Base-by-base conservation (phyloP, 2,329 filamentous ascomycete species). In the Nigrospora osmanthi region DNA sequence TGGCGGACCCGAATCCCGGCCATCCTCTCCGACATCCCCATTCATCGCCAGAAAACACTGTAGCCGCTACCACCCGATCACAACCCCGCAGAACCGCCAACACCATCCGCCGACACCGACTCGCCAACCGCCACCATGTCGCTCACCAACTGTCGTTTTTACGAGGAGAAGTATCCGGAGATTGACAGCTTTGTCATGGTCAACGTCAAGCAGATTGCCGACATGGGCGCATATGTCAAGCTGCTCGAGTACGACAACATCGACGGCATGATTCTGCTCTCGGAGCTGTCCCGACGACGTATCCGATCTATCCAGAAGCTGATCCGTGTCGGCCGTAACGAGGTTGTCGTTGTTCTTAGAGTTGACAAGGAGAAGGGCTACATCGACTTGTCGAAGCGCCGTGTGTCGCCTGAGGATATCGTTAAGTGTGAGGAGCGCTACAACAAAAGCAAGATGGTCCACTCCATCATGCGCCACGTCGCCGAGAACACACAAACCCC, bases 111-210 rank as follows among this genome's bases (percentile, higher is more conserved):
- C 43, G 44, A 44, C 50, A 42, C 43, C 52, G 43, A 53, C 50
- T 46, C 54, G 49, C 61, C 49, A 61, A 66, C 71, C 74, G 73
- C 76, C 79, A 86, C 66, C 61, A 95, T 94, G 87, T 94, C 89
- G 72, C 82, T 95, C 75, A 93, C 87, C 66, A 95, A 95, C 74
- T 95, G 87, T 71, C 89, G 89, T 62, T 96, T 94, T 72, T 96
- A 95, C 69, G 89, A 95, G 78, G 89, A 95, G 74, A 95, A 95
- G 72, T 96, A 86, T 63, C 89, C 89, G 48, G 93, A 97, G 78
- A 91, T 98, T 66, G 93, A 98, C 73, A 95, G 89, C 78, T 97
- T 96, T 72, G 94, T 98, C 66, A 98, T 98, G 93, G 93, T 98
- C 67, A 98, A 97, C 71, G 93, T 97, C 61, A 95, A 95, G 81